A percentile compares a stretch with the other conserved stretches of the same genome.
Conservation (phyloP, 305 asterid species). For the Fraxinus xanthoxyloides region DNA sequence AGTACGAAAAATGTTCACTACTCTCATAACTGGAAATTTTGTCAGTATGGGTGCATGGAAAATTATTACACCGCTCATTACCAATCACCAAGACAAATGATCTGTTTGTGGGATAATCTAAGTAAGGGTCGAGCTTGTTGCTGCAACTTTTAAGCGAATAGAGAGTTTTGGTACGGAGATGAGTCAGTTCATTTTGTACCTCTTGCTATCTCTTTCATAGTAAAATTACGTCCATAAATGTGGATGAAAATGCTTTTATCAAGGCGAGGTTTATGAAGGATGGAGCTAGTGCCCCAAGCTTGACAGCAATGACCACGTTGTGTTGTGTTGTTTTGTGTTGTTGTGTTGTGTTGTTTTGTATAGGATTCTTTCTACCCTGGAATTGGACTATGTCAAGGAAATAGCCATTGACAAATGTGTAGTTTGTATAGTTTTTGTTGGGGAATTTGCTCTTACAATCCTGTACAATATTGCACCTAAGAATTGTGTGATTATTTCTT, state of each 20-base stretch:
- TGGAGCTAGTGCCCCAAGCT: not conserved
- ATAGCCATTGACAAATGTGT: not conserved
- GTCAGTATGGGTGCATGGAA: slow-evolving; percentile 90
- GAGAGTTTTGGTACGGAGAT: not conserved
- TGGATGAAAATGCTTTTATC: not conserved
- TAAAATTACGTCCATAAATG: slow-evolving; percentile 1
- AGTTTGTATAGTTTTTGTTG: not conserved
- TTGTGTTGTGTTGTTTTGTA: not conserved
- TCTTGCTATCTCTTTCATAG: not conserved
- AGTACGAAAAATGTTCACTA: slow-evolving; percentile 60
- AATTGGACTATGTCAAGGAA: not conserved
- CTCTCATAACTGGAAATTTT: slow-evolving; percentile 80
- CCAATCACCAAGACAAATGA: slow-evolving; percentile 94
- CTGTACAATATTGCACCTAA: not conserved
- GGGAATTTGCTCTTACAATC: not conserved
- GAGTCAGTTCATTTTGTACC: not conserved
- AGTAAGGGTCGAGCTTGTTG: slow-evolving; percentile 68
- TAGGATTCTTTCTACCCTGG: not conserved
- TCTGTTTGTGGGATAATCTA: slow-evolving; percentile 85
- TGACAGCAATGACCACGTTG: not conserved
- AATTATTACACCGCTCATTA: slow-evolving; percentile 92
- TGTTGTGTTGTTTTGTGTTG: not conserved
- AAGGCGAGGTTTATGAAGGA: not conserved
- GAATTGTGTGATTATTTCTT: not conserved
- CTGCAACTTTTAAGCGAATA: slow-evolving; percentile 60